A percentile compares a stretch with the other conserved stretches of the same genome.
Evolutionary conservation across 2,329 filamentous ascomycete genomes (phyloP).

Genomic region (Beauveria sp.): DNA sequence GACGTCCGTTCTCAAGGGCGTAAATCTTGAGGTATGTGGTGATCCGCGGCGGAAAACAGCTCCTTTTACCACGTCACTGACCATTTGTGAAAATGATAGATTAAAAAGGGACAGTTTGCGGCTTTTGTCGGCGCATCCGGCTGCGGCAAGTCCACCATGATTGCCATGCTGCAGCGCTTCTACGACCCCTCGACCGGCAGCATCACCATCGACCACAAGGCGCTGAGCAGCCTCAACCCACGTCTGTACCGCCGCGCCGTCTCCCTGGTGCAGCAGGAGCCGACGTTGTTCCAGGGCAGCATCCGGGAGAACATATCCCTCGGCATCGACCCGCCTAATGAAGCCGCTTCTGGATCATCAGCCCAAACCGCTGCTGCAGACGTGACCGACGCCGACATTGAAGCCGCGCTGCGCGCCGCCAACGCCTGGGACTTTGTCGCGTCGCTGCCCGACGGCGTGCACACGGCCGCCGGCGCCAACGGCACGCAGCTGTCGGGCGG

Average conservation of each 20-base stretch:
- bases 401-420: slow-evolving; percentile 37
- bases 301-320: slow-evolving; percentile 75
- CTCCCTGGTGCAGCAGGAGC: slow-evolving; percentile 51
- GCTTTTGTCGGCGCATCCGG: slow-evolving; percentile 49
- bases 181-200: slow-evolving; percentile 36
- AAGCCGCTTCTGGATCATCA: no score
- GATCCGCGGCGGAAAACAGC: slow-evolving; percentile 15
- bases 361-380: not conserved
- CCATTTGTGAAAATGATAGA: slow-evolving; percentile 17
- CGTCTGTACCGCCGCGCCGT: slow-evolving; percentile 44
- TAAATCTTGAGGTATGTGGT: slow-evolving; percentile 28
- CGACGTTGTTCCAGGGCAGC: slow-evolving; percentile 67
- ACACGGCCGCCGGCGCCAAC: slow-evolving; percentile 77
- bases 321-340: slow-evolving; percentile 20
- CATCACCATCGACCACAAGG: slow-evolving; percentile 38
- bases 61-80: slow-evolving; percentile 15
- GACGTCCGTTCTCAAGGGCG: slow-evolving; percentile 32
- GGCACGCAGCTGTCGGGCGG: slow-evolving; percentile 83
- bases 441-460: slow-evolving; percentile 86
- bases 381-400: slow-evolving; percentile 28
- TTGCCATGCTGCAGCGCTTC: slow-evolving; percentile 42
- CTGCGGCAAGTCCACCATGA: slow-evolving; percentile 54
- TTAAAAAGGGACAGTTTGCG: slow-evolving; percentile 39
- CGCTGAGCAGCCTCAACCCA: slow-evolving; percentile 34
- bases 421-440: slow-evolving; percentile 49